Evolutionary conservation across 1,284 basidiomycete genomes (phyloP).

Genomic region (Rhodotorula sp.): DNA sequence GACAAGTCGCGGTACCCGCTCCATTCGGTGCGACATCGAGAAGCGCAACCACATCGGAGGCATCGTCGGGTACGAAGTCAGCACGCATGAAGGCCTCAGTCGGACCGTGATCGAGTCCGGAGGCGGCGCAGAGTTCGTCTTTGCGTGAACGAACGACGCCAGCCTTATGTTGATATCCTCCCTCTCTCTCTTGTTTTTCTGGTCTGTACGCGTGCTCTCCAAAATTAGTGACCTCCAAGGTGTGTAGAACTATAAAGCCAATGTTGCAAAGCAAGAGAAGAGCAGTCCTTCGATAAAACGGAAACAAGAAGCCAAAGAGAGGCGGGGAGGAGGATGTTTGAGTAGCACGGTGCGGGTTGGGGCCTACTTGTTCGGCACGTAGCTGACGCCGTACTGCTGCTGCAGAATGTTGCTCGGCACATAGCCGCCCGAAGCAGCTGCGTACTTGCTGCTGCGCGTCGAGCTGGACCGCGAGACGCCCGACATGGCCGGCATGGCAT

Average conservation of each 20-base stretch:
- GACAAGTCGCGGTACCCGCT: neutral
- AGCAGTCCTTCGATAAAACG: too few species aligned
- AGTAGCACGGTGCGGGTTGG: too few species aligned
- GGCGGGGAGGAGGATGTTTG: too few species aligned
- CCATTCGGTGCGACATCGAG: neutral
- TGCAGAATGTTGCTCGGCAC: slow-evolving; percentile 9
- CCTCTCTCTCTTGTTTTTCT: too few species aligned
- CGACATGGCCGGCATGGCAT: neutral
- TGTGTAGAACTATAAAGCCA: too few species aligned
- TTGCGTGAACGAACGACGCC: neutral
- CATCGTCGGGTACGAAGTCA: neutral
- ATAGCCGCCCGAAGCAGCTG: neutral
- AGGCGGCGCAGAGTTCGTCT: neutral
- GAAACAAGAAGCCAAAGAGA: too few species aligned
- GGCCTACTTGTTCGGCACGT: neutral
- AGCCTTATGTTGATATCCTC: too few species aligned
- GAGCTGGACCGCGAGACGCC: neutral
- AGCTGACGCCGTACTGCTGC: slow-evolving; percentile 5
- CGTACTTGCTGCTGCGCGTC: neutral
- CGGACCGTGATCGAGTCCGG: slow-evolving; percentile 8
- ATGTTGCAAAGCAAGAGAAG: too few species aligned
- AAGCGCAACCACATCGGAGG: slow-evolving; percentile 11
- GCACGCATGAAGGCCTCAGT: neutral
- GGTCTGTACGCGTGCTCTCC: too few species aligned
- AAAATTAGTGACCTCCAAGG: too few species aligned